phyloP scores from a whole-genome alignment of 2,329 filamentous ascomycete species.

The Cytospora piceae region DNA sequence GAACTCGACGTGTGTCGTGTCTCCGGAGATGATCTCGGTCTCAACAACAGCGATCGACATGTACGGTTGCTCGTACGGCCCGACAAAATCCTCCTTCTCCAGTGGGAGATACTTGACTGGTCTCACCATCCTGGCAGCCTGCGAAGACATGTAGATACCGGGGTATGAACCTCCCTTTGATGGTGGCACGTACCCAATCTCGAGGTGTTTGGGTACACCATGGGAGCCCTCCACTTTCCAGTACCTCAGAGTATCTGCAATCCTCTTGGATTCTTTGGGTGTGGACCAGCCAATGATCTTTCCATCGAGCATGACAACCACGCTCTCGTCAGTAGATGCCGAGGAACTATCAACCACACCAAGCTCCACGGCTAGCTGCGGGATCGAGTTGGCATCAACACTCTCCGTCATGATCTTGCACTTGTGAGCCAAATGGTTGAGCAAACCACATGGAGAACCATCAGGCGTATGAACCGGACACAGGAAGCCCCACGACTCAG shows the following conservation, averaged over 20 bases:
- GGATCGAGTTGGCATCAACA: constrained; percentile 75
- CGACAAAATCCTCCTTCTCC: constrained; percentile 84
- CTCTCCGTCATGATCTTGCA: constrained; percentile 82
- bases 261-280: constrained; percentile 77
- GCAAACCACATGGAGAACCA: constrained; percentile 88
- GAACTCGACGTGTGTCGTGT: constrained; percentile 91
- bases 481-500: constrained; percentile 97
- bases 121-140: constrained; percentile 82
- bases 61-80: constrained; percentile 94
- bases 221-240: constrained; percentile 94
- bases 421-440: constrained; percentile 95
- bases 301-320: constrained; percentile 89
- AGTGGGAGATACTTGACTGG: constrained; percentile 91
- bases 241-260: constrained; percentile 85
- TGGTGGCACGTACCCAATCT: constrained; percentile 88
- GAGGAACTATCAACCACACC: constrained; percentile 78
- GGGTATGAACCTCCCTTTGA: constrained; percentile 94
- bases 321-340: constrained; percentile 78
- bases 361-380: constrained; percentile 74
- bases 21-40: constrained; percentile 81
- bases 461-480: constrained; percentile 98
- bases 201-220: constrained; percentile 78
- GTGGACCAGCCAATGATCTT: constrained; percentile 88
- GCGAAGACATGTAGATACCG: constrained; percentile 90
- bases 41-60: constrained; percentile 97